Evolutionary conservation across 1,284 basidiomycete species (phyloP).

Genomic region (Bjerkandera adusta): DNA sequence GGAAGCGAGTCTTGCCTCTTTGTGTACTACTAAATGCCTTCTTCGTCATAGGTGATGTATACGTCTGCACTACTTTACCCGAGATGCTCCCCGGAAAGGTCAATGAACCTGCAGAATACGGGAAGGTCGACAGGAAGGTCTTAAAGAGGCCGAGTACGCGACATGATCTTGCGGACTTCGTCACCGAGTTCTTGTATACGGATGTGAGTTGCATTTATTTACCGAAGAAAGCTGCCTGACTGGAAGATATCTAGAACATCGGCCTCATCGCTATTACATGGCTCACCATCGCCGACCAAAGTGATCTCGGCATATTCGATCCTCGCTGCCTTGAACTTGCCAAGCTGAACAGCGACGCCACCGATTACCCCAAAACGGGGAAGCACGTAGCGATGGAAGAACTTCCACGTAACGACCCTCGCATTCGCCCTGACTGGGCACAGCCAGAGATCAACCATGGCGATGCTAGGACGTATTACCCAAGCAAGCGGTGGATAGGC

Average conservation of each 20-base stretch:
- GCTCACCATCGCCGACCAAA: conserved; percentile 63
- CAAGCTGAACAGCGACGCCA: conserved; percentile 57
- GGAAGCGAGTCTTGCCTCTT: neutral
- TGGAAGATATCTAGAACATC: conserved; percentile 6
- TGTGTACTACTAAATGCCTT: neutral
- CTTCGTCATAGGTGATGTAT: conserved; percentile 14
- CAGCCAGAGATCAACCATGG: conserved; percentile 4
- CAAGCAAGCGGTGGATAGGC: conserved; percentile 47
- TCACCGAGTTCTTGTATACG: conserved; percentile 77
- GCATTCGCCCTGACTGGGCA: conserved; percentile 67
- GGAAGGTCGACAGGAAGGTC: conserved; percentile 32
- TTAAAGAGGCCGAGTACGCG: conserved; percentile 57
- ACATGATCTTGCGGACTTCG: conserved; percentile 73
- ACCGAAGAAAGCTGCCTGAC: neutral
- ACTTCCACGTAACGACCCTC: conserved; percentile 45
- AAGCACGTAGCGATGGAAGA: conserved; percentile 45
- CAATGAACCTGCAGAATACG: conserved; percentile 33
- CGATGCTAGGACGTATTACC: conserved; percentile 34
- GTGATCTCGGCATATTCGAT: conserved; percentile 54
- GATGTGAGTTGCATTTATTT: conserved; percentile 42
- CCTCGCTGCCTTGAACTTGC: conserved; percentile 54
- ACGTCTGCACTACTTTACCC: conserved; percentile 1
- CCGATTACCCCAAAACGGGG: conserved; percentile 70
- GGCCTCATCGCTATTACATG: conserved; percentile 55
- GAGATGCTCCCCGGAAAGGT: conserved; percentile 26